A percentile compares a stretch with the other conserved stretches of the same genome.
These are phyloP conservation scores for Sorghum bicolor DNA, from an alignment of 176 grass and related monocot genomes.

Conservation along the genomic window Sorghum_bicolor_NCBIv3 NC_012872.2:69947501-69948000, in stretches of 20 bases:
- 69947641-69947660: neutral
- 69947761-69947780: conserved; percentile 1
- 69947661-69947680: neutral
- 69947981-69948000: neutral
- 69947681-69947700: neutral
- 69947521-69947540: neutral
- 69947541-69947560: neutral
- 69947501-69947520: neutral
- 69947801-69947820: neutral
- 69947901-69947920: conserved; percentile 4
- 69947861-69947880: neutral
- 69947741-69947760: neutral
- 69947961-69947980: conserved; percentile 20
- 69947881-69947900: neutral
- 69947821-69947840: too few relatives aligned
- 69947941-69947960: neutral
- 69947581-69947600: neutral
- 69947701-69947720: neutral
- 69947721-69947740: neutral
- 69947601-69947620: neutral
- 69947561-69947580: neutral
- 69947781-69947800: neutral
- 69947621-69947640: neutral
- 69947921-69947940: conserved; percentile 4
- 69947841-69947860: too few relatives aligned